phyloP scores from a whole-genome alignment of 1,284 basidiomycete genomes.

The Rhodotorula sp. region DNA sequence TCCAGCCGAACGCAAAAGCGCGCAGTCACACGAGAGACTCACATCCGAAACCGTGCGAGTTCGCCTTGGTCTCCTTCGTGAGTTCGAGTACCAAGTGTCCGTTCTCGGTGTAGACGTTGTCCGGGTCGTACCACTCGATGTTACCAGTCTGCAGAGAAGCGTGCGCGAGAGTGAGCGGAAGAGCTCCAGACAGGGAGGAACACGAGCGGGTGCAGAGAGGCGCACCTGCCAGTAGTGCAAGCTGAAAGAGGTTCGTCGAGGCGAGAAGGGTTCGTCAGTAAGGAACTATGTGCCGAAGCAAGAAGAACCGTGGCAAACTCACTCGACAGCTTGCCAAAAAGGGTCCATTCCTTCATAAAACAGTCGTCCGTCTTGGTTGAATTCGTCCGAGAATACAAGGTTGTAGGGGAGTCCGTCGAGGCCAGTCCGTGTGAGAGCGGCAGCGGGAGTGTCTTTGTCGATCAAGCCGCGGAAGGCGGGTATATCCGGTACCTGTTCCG shows the following conservation, averaged over 20 bases:
- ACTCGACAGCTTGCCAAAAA: slow-evolving; percentile 64
- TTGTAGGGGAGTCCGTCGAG: slow-evolving; percentile 23
- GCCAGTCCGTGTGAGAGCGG: slow-evolving; percentile 12
- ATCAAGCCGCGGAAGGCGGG: slow-evolving; percentile 43
- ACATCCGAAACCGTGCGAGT: slow-evolving; percentile 64
- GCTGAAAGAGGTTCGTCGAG: slow-evolving; percentile 2
- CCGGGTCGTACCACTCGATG: slow-evolving; percentile 61
- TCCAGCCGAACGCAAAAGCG: no score
- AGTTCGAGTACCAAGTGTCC: slow-evolving; percentile 77
- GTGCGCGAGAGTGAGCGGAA: not conserved
- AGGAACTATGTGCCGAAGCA: not conserved
- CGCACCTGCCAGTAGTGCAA: slow-evolving; percentile 63
- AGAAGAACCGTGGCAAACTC: not conserved
- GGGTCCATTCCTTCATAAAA: slow-evolving; percentile 60
- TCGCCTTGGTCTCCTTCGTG: slow-evolving; percentile 56
- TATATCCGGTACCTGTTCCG: slow-evolving; percentile 37
- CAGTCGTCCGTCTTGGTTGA: slow-evolving; percentile 68
- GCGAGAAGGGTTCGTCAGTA: not conserved
- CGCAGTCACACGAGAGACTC: not conserved
- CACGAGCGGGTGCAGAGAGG: not conserved
- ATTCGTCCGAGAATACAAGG: slow-evolving; percentile 82
- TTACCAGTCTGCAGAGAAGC: slow-evolving; percentile 12
- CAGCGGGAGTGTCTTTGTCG: slow-evolving; percentile 49
- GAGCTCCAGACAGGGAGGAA: not conserved
- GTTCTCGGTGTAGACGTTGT: slow-evolving; percentile 68